Percentiles rank a stretch among this genome's conserved stretches.
These are phyloP conservation scores for Russula virescens DNA, from an alignment of 768 basidiomycete species.

Conservation along the genomic window DNA sequence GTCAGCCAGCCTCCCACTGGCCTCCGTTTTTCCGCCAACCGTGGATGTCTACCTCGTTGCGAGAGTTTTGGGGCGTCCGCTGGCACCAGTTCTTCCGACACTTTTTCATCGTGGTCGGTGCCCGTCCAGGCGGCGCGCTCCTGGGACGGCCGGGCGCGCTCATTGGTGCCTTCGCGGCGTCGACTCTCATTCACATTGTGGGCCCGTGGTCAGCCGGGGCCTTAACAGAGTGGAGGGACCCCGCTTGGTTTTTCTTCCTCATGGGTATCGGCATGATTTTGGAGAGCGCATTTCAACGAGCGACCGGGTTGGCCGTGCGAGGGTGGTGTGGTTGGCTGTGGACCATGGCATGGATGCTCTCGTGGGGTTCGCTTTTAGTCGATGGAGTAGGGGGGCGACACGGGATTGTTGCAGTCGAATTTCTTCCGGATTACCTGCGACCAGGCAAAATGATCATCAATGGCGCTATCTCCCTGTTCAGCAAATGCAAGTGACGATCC, in stretches of 20 bases:
- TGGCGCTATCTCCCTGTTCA: not conserved
- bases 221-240: constrained; percentile 39
- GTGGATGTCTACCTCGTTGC: constrained; percentile 34
- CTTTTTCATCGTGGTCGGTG: constrained; percentile 31
- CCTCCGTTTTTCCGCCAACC: constrained; percentile 34
- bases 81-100: constrained; percentile 38
- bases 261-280: constrained; percentile 48
- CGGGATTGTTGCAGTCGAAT: constrained; percentile 4
- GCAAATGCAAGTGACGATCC: not conserved
- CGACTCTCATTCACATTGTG: constrained; percentile 52
- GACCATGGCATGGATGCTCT: constrained; percentile 42
- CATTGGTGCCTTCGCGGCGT: constrained; percentile 54
- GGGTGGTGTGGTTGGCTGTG: constrained; percentile 50
- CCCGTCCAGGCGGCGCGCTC: constrained; percentile 32
- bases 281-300: constrained; percentile 42
- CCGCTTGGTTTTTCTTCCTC: constrained; percentile 51
- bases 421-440: not conserved
- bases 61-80: constrained; percentile 35
- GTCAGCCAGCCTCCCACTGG: constrained; percentile 30
- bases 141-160: constrained; percentile 46
- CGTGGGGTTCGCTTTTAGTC: constrained; percentile 32
- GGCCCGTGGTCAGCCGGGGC: constrained; percentile 54
- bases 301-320: constrained; percentile 41
- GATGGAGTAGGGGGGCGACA: constrained; percentile 10
- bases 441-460: constrained; percentile 3